phyloP scores from a whole-genome alignment of 805 yeast genomes.

The Ogataea paraovalis region DNA sequence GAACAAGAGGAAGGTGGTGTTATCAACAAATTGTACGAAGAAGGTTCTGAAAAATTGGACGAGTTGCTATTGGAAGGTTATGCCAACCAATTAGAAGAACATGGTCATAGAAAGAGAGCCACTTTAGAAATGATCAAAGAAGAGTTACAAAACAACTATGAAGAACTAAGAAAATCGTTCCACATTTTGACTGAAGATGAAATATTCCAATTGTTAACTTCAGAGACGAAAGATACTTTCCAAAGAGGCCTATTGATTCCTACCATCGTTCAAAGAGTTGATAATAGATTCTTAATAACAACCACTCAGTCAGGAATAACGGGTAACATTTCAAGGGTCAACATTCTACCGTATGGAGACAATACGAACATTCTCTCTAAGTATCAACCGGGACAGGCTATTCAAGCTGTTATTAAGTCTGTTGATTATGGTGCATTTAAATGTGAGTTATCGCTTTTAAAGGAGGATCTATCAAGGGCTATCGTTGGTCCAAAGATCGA shows the following conservation, averaged over 20 bases:
- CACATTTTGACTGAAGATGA: constrained; percentile 62
- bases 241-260: constrained; percentile 70
- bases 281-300: constrained; percentile 36
- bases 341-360: constrained; percentile 44
- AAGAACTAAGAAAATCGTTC: constrained; percentile 76
- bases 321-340: constrained; percentile 30
- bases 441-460: constrained; percentile 69
- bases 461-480: constrained; percentile 58
- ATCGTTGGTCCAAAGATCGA: constrained; percentile 36
- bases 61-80: constrained; percentile 87
- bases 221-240: constrained; percentile 72
- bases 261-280: constrained; percentile 65
- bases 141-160: constrained; percentile 84
- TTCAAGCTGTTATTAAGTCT: constrained; percentile 72
- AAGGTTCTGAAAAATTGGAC: constrained; percentile 71
- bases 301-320: constrained; percentile 53
- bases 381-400: constrained; percentile 69
- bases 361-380: constrained; percentile 35
- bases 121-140: constrained; percentile 80
- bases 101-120: constrained; percentile 68
- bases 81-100: constrained; percentile 83
- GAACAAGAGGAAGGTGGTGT: constrained; percentile 81
- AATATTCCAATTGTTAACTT: constrained; percentile 84
- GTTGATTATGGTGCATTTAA: constrained; percentile 72
- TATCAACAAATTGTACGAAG: constrained; percentile 65